phyloP scores from a whole-genome alignment of 345 rosid genomes.

The Durio zibethinus region DNA sequence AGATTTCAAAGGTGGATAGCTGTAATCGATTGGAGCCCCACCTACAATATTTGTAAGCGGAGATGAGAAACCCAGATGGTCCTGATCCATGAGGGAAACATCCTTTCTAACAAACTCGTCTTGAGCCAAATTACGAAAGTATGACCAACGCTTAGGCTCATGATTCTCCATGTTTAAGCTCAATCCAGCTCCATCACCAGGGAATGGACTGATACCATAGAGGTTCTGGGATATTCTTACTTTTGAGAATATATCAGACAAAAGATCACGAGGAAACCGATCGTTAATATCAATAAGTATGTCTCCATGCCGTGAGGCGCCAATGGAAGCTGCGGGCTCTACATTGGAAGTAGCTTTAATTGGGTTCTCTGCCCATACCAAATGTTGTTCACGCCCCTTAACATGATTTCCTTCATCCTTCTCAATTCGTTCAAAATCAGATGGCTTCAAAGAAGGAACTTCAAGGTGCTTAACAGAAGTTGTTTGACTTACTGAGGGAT shows the following conservation, averaged over 20 bases:
- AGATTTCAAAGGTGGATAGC: conserved; percentile 50
- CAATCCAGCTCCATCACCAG: conserved; percentile 67
- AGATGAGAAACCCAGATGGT: conserved; percentile 64
- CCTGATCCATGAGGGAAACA: conserved; percentile 96
- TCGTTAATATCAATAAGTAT: conserved; percentile 87
- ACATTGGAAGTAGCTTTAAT: conserved; percentile 31
- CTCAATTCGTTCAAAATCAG: conserved; percentile 34
- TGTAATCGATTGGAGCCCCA: conserved; percentile 40
- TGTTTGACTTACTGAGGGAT: conserved; percentile 34
- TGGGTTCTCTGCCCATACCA: conserved; percentile 21
- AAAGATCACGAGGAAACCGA: conserved; percentile 79
- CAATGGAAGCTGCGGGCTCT: conserved; percentile 31
- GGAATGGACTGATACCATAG: conserved; percentile 44
- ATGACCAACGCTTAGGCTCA: conserved; percentile 92
- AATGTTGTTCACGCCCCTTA: conserved; percentile 30
- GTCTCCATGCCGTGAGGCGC: conserved; percentile 62
- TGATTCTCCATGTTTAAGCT: conserved; percentile 77
- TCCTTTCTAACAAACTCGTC: conserved; percentile 68
- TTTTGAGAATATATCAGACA: conserved; percentile 70
- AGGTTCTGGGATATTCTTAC: conserved; percentile 44
- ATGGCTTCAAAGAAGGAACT: conserved; percentile 30
- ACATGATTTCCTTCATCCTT: conserved; percentile 29
- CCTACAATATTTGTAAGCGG: conserved; percentile 52
- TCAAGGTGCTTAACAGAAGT: conserved; percentile 29
- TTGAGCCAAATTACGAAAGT: conserved; percentile 83